phyloP scores from a whole-genome alignment of 2,329 filamentous ascomycete species.

The Mariannaea elegans region DNA sequence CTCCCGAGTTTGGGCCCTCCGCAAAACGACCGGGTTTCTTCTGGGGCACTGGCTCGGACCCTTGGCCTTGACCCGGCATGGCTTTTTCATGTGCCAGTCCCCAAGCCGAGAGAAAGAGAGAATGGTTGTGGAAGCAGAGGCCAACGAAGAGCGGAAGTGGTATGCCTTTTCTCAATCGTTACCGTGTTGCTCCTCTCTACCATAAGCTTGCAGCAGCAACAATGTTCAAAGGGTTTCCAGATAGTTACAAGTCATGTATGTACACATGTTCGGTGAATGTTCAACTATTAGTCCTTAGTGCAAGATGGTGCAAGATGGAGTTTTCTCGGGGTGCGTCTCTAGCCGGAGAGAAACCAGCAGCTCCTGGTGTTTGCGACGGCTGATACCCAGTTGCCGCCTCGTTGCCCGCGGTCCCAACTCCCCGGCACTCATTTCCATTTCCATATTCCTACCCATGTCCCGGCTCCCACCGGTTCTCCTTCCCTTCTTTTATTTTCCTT shows the following conservation, averaged over 20 bases:
- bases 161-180: not conserved
- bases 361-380: no score
- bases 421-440: constrained; percentile 29
- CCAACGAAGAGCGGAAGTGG: not conserved
- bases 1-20: no score
- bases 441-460: constrained; percentile 8
- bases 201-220: no score
- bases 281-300: no score
- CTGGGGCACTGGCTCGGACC: no score
- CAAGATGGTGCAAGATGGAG: not conserved
- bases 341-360: not conserved
- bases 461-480: constrained; percentile 3
- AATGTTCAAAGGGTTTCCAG: not conserved
- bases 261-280: not conserved
- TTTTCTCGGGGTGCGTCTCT: constrained; percentile 3
- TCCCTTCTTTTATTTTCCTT: constrained; percentile 12
- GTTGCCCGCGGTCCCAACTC: constrained; percentile 16
- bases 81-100: not conserved
- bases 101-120: constrained; percentile 2
- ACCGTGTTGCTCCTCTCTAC: no score
- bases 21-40: no score
- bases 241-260: constrained; percentile 1
- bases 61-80: not conserved
- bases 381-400: constrained; percentile 24
- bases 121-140: not conserved